Conservation (phyloP, 116 monocot species). For the Trichopus zeylanicus region DNA sequence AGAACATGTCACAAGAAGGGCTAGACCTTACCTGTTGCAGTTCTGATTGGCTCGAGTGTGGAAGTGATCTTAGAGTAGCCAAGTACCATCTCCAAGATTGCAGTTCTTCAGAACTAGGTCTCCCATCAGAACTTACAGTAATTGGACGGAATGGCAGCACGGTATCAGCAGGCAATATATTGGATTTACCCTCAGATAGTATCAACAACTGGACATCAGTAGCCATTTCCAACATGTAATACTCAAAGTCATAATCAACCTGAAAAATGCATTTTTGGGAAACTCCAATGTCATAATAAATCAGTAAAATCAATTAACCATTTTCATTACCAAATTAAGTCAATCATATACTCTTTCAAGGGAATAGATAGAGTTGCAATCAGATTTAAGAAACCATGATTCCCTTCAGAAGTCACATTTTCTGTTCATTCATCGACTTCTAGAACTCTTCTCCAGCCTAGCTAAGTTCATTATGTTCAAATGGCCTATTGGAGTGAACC, state of each 20-base stretch:
- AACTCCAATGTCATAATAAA: not conserved
- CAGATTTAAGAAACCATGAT: no score
- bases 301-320: not conserved
- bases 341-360: no score
- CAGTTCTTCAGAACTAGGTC: constrained; percentile 33
- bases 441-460: no score
- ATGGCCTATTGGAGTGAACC: no score
- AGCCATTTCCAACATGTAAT: constrained; percentile 81
- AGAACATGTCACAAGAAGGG: not conserved
- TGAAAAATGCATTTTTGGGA: constrained; percentile 20
- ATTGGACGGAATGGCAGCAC: constrained; percentile 60
- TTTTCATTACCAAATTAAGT: no score
- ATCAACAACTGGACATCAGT: constrained; percentile 66
- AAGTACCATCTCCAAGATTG: constrained; percentile 95
- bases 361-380: no score
- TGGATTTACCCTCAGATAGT: constrained; percentile 86
- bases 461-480: no score
- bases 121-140: constrained; percentile 13
- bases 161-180: constrained; percentile 82
- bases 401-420: no score
- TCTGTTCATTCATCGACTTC: no score
- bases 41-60: constrained; percentile 52
- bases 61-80: constrained; percentile 49
- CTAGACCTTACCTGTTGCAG: constrained; percentile 57
- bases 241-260: constrained; percentile 96